Evolutionary conservation across 805 yeast species (phyloP), one percentile per base, ranked within the genome.

Genomic region (Candida glaebosa): DNA sequence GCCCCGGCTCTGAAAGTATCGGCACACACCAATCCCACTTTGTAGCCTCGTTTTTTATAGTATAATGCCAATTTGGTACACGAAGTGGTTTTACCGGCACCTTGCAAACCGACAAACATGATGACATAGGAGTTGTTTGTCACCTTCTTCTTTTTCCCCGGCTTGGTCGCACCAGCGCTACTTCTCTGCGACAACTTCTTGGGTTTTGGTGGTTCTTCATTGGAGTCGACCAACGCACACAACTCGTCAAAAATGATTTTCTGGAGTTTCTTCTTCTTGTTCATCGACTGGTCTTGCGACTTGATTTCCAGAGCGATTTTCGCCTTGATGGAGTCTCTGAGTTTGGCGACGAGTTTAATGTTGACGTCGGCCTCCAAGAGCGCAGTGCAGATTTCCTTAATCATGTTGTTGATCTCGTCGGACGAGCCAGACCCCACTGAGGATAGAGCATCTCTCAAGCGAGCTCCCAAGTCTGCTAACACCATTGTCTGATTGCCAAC

Each of bases 1-100:
- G 99, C 99, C 75, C 99, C 99, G 28, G 99, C 99, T 75, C 99
- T 82, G 75, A 91, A 93, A 22, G 99, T 93, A 71, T 93, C 99
- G 2, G 99, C 99, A 78, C 99, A 93, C 18, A 93, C 98, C 58
- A 93, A 72, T 40, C 98, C 98, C 36, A 88, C 96, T 60, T 89
- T 90, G 66, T 82, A 88, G 2, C 97, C 97, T 57, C 97, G 75
- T 57, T 90, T 79, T 57, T 89, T 91, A 61, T 93, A 93, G 60
- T 87, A 90, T 2, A 88, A 95, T 0, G 99, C 99, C 53, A 91
- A 72, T 55, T 93, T 93, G 1, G 99, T 93, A 79, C 97, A 90
- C 2, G 96, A 82, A 0, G 99, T 93, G 24, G 99, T 93, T 62
- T 93, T 93, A 76, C 99, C 99, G 9, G 98, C 93, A 70, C 99